phyloP scores from a whole-genome alignment of 805 yeast genomes.

The Saccharomycopsis synnaedendra region DNA sequence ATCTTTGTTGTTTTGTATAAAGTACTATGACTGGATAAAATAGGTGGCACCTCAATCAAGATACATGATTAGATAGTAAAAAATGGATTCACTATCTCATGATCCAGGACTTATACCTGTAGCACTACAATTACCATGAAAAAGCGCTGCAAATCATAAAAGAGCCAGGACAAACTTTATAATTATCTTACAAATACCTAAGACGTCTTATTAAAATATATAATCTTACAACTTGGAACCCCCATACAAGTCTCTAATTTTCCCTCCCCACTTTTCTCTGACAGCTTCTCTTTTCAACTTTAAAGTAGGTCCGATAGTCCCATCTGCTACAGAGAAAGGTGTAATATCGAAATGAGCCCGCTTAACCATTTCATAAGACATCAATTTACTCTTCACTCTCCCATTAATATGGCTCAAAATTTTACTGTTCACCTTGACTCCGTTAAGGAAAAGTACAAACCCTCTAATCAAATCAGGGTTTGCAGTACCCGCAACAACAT shows the following conservation, averaged over 20 bases:
- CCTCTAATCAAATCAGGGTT: not conserved
- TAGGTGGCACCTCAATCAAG: no score
- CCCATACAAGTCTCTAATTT: constrained; percentile 31
- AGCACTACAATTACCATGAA: no score
- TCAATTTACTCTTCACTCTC: constrained; percentile 23
- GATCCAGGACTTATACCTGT: no score
- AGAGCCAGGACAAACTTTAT: no score
- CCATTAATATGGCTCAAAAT: constrained; percentile 27
- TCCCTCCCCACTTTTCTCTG: constrained; percentile 30
- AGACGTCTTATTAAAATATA: no score
- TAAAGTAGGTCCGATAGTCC: constrained; percentile 48
- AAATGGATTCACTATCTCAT: no score
- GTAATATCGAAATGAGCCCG: constrained; percentile 35
- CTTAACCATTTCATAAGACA: constrained; percentile 41
- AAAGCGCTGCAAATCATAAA: no score
- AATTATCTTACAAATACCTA: no score
- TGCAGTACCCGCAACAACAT: not conserved
- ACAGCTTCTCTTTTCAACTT: constrained; percentile 44
- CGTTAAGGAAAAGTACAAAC: not conserved
- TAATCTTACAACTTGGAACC: constrained; percentile 15
- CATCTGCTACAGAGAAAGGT: constrained; percentile 42
- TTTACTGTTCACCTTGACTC: constrained; percentile 23
- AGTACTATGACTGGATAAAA: no score
- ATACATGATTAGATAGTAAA: no score
- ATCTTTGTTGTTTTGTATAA: no score